Evolutionary conservation across 805 yeast genomes (phyloP), one percentile per base, ranked within the genome.

Genomic region (Tetrapisispora fleetii): DNA sequence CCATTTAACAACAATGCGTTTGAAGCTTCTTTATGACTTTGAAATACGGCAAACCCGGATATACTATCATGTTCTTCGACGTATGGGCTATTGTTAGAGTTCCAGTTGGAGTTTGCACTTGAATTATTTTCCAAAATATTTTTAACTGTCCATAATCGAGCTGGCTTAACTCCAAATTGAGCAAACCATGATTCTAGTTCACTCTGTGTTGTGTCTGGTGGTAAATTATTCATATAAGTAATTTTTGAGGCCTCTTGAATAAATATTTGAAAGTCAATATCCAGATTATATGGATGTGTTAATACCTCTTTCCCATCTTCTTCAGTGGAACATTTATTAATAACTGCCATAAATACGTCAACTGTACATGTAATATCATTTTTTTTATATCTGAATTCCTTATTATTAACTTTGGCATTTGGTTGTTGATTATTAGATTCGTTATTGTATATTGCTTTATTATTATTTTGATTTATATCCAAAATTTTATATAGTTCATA

Each of bases 101-200:
- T 53, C 60, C 58, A 54, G 27, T 50, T 53, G 33, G 57, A 57
- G 37, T 56, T 56, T 17, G 53, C 47, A 27, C 50, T 59, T 4
- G 62, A 54, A 2, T 59, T 54, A 27, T 58, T 64, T 39, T 62
- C 67, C 2, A 58, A 55, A 24, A 80, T 75, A n/a, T 78, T 75
- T 58, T 81, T 81, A 46, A 89, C 72, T 0, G 93, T 81, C 95
- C 96, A 88, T 63, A 88, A 86, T 13, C 95, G 93, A 45, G 85
- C 75, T 1, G 96, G 95, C 45, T 90, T 74, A 1, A 87, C 84
- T 2, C 95, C 95, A 62, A 77, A 83, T 61, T 85, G 93, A 4
- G 88, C 80, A 63, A 88, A 89, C 96, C 96, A 90, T 32, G 83
- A 74, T 68, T 89, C 96, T 43, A 89, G 71, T 66, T 90, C 96